Percentiles rank a stretch among this genome's conserved stretches.
phyloP scores from a whole-genome alignment of 2,329 filamentous ascomycete genomes.

The Ophiognomonia clavigignenti-juglandacearum region DNA sequence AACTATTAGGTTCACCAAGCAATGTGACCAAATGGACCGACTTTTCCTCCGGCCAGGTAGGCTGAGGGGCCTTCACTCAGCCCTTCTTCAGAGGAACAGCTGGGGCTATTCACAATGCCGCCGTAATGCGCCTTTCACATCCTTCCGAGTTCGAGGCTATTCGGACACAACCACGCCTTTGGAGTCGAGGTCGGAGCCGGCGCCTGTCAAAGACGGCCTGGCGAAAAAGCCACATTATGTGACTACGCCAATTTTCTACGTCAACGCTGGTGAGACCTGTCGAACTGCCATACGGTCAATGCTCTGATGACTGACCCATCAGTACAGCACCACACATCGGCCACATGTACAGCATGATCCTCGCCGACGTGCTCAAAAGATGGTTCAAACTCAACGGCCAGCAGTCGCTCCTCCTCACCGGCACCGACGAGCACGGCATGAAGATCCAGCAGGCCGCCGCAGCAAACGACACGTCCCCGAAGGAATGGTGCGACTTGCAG shows the following conservation, averaged over 20 bases:
- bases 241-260: slow-evolving; percentile 97
- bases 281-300: not conserved
- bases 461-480: slow-evolving; percentile 64
- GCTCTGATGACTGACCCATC: slow-evolving; percentile 19
- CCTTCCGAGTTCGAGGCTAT: slow-evolving; percentile 2
- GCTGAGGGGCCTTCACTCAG: slow-evolving; percentile 9
- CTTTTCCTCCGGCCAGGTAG: slow-evolving; percentile 9
- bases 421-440: slow-evolving; percentile 96
- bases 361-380: slow-evolving; percentile 86
- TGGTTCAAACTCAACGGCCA: slow-evolving; percentile 76
- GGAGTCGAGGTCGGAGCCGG: not conserved
- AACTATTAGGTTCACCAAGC: not conserved
- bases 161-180: not conserved
- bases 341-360: slow-evolving; percentile 88
- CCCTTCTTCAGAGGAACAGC: slow-evolving; percentile 1
- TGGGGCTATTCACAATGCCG: slow-evolving; percentile 12
- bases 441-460: slow-evolving; percentile 88
- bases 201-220: not conserved
- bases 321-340: slow-evolving; percentile 80
- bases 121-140: slow-evolving; percentile 5
- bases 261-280: slow-evolving; percentile 72
- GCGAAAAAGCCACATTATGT: slow-evolving; percentile 82
- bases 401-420: slow-evolving; percentile 73
- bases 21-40: slow-evolving; percentile 12
- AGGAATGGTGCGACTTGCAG: slow-evolving; percentile 84